phyloP scores from a whole-genome alignment of 1,139 yeast species.

The Insectozyma bohioensis region DNA sequence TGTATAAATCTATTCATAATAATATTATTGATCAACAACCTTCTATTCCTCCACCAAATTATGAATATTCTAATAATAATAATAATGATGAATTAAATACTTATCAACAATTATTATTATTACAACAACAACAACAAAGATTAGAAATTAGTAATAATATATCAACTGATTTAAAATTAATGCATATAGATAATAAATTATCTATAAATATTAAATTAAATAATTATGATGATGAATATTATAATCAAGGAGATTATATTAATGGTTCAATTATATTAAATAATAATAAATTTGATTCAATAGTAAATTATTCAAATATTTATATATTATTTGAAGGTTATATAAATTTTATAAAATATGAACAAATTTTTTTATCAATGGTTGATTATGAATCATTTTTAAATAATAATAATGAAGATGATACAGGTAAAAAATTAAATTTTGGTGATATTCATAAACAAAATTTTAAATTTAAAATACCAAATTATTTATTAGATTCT shows the following conservation, averaged over 20 bases:
- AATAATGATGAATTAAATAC: constrained; percentile 2
- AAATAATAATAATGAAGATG: constrained; percentile 1
- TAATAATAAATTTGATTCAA: constrained; percentile 2
- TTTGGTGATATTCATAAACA: constrained; percentile 1
- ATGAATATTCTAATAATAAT: constrained; percentile 3
- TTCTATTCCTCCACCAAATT: constrained; percentile 10
- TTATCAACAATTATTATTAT: no score
- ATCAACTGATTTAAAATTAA: constrained; percentile 1
- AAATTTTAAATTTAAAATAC: constrained; percentile 9
- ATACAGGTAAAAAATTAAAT: no score
- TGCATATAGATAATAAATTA: constrained; percentile 1
- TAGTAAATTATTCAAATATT: constrained; percentile 7
- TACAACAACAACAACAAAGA: no score
- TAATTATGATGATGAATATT: constrained; percentile 5
- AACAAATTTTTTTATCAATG: constrained; percentile 9
- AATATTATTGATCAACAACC: constrained; percentile 5
- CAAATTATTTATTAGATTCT: constrained; percentile 11
- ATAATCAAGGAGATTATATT: constrained; percentile 10
- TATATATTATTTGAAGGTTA: constrained; percentile 11
- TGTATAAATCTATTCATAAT: constrained; percentile 10
- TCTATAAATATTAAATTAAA: constrained; percentile 1
- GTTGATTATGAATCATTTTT: constrained; percentile 9
- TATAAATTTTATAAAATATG: constrained; percentile 3
- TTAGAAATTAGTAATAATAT: no score
- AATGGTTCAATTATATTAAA: constrained; percentile 5